phyloP scores from a whole-genome alignment of 805 yeast genomes.

The Pichia nakasei region DNA sequence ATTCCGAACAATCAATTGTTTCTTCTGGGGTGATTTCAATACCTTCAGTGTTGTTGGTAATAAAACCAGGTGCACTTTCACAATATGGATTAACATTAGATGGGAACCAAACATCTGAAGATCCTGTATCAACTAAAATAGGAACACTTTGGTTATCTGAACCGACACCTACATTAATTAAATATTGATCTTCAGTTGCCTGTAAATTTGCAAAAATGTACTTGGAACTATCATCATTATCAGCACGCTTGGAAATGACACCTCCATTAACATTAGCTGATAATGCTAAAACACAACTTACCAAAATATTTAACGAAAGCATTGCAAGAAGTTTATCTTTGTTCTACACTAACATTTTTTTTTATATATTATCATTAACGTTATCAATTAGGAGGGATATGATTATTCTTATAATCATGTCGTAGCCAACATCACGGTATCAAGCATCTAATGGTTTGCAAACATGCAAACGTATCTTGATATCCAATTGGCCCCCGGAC shows the following conservation, averaged over 20 bases:
- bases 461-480: too few relatives aligned
- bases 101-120: conserved; percentile 57
- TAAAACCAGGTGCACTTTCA: not conserved
- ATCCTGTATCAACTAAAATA: conserved; percentile 57
- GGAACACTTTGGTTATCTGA: conserved; percentile 42
- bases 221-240: not conserved
- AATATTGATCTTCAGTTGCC: not conserved
- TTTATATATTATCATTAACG: too few relatives aligned
- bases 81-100: conserved; percentile 4
- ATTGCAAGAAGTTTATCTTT: not conserved
- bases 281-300: not conserved
- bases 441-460: too few relatives aligned
- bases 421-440: too few relatives aligned
- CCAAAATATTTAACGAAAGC: not conserved
- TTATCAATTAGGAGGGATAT: too few relatives aligned
- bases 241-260: not conserved
- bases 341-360: not conserved
- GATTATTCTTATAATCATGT: too few relatives aligned
- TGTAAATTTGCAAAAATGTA: not conserved
- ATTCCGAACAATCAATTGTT: conserved; percentile 22
- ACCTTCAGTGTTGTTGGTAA: not conserved
- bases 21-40: not conserved
- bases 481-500: too few relatives aligned
- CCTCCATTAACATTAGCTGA: not conserved
- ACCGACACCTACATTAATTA: conserved; percentile 36